Percentiles rank a stretch among this genome's conserved stretches.
Evolutionary conservation across 768 basidiomycete genomes (phyloP).

Genomic region (Coprinopsis cinerea): DNA sequence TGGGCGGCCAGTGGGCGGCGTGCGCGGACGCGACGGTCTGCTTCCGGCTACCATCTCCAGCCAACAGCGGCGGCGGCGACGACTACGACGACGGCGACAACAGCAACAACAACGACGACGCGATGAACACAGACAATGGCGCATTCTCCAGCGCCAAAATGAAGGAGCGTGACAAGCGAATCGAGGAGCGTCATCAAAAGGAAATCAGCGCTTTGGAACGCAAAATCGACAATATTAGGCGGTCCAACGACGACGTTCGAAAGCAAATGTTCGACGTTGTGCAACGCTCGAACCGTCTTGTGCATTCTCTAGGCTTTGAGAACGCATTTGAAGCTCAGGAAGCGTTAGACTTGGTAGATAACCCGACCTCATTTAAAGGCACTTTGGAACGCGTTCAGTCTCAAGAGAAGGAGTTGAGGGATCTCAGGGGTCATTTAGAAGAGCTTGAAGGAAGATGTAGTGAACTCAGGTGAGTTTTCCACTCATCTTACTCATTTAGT

Average conservation of each 20-base stretch:
- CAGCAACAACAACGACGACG: neutral
- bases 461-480: too few species aligned
- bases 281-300: slow-evolving; percentile 33
- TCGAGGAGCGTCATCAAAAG: slow-evolving; percentile 25
- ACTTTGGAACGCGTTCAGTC: slow-evolving; percentile 28
- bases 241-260: slow-evolving; percentile 26
- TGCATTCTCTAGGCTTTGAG: slow-evolving; percentile 37
- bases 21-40: too few species aligned
- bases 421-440: slow-evolving; percentile 18
- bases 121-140: neutral
- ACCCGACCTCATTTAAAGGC: slow-evolving; percentile 28
- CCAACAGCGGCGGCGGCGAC: neutral
- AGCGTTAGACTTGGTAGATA: slow-evolving; percentile 30
- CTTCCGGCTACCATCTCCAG: neutral
- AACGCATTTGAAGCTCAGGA: slow-evolving; percentile 38
- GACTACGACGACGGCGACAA: neutral
- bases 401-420: slow-evolving; percentile 24
- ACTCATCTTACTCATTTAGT: too few species aligned
- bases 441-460: slow-evolving; percentile 17
- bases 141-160: slow-evolving; percentile 26
- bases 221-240: slow-evolving; percentile 23
- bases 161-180: slow-evolving; percentile 26
- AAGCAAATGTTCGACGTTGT: slow-evolving; percentile 31
- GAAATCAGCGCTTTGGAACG: slow-evolving; percentile 22
- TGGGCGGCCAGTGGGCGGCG: too few species aligned